A percentile compares a stretch with the other conserved stretches of the same genome.
Conservation (phyloP, 352 stramenopile species). For the Phytophthora sojae region DNA sequence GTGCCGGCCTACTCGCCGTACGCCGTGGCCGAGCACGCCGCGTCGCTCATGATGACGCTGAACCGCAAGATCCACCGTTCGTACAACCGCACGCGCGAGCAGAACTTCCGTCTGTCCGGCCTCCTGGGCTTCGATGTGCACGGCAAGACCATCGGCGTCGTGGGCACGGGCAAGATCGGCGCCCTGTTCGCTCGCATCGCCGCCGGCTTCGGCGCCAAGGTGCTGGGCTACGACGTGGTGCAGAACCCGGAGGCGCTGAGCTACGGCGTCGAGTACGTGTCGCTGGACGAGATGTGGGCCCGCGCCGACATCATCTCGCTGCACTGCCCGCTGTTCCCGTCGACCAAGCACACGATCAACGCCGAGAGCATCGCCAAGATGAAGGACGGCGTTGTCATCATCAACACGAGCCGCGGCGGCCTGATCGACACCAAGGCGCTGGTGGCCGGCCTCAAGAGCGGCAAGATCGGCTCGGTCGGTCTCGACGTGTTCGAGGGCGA, state of each 20-base stretch:
- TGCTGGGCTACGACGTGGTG: constrained; percentile 71
- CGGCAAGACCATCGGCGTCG: constrained; percentile 74
- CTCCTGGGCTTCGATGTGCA: constrained; percentile 68
- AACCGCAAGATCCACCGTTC: constrained; percentile 82
- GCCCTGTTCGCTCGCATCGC: constrained; percentile 59
- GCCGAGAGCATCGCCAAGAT: constrained; percentile 81
- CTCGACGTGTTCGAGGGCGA: constrained; percentile 91
- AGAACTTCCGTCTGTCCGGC: constrained; percentile 78
- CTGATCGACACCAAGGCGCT: constrained; percentile 87
- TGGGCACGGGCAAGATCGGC: constrained; percentile 59
- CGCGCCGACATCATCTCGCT: constrained; percentile 90
- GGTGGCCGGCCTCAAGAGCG: constrained; percentile 77
- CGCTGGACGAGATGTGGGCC: constrained; percentile 60
- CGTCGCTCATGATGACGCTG: constrained; percentile 78
- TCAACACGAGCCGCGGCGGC: constrained; percentile 91
- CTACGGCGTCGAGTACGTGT: constrained; percentile 46
- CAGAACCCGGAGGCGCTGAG: constrained; percentile 56
- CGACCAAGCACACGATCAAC: constrained; percentile 89
- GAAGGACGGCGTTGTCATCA: constrained; percentile 88
- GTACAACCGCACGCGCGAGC: constrained; percentile 75
- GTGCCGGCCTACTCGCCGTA: constrained; percentile 84
- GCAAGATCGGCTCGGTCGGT: constrained; percentile 77
- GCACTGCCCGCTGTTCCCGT: constrained; percentile 81
- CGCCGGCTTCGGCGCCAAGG: constrained; percentile 44
- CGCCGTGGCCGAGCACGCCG: constrained; percentile 79